Base-by-base conservation (phyloP, 2,329 filamentous ascomycete genomes). In the Ophiostoma fasciatum region DNA sequence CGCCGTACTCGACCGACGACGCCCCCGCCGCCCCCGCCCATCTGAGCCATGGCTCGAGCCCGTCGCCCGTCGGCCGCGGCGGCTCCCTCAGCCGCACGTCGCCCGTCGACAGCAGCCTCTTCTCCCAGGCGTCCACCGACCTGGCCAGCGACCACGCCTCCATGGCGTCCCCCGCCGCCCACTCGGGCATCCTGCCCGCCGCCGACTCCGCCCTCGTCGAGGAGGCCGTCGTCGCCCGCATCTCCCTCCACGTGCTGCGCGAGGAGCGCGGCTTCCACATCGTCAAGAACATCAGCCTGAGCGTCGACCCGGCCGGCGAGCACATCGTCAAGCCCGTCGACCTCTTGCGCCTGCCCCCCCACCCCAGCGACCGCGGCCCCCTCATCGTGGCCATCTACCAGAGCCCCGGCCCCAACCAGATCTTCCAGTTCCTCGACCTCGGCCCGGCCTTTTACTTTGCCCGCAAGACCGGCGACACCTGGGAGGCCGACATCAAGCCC, bases 241-340 rank as follows among this genome's bases (percentile, higher is more conserved):
- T 94, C 30, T 94, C 87, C 0, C 78, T 73, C 42, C 83, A 94
- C 57, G 69, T 78, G 13, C 63, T 94, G 35, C 75, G 87, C 7
- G 74, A 94, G 47, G 87, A 96, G 61, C 69, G 87, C 42, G 79
- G 88, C 39, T 94, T 81, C 50, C 82, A 93, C 48, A 81, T 90
- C 46, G 74, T 78, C 50, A 83, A 80, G 56, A 73, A 66, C 41
- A 64, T 94, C 33, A 74, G 77, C 27, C 64, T 71, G 37, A 74
- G 75, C 12, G 76, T 74, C 19, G 83, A 92, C 51, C 78, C 78
- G 1, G 62, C 77, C 17, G 78, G 74, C 42, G 66, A 74, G 38
- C 82, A 92, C 52, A 87, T 90, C 41, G 71, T 83, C 27, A 78
- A 74, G 40, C 84, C 85, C 1, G 62, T 96, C 37, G 83, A 94